Base-by-base conservation (phyloP, 2,329 filamentous ascomycete genomes). In the Penicillium sp. region DNA sequence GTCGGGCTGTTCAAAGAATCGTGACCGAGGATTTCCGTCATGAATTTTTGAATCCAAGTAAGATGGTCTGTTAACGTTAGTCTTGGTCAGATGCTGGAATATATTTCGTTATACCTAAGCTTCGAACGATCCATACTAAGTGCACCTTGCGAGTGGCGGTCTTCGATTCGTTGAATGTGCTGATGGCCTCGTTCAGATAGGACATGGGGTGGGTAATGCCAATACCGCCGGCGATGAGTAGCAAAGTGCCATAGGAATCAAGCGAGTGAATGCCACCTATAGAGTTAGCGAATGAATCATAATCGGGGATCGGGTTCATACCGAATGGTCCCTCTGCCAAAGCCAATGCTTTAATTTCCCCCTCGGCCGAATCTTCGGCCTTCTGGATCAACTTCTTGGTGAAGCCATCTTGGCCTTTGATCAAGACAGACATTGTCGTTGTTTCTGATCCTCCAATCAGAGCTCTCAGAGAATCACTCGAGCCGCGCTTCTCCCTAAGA, bases 121-220 rank as follows among this genome's bases (percentile, higher is more conserved):
- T 71, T n/a, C 68, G 67, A 16, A 71, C 58, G 18, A 71, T 66
- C 70, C 70, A 72, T 4, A 72, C 58, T 16, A 72, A 52, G 29
- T 57, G 66, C 1, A 71, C 63, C 27, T 64, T 64, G 4, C 68
- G 65, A 5, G 66, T 68, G 14, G 67, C 69, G 1, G 55, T 64
- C 5, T 60, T 59, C 2, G 61, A 59, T 8, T 61, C 44, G 6
- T 63, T 44, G 16, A 70, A 67, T 2, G 60, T 64, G 21, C 62
- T 55, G 18, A 71, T 55, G 6, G 71, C 65, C 42, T 71, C 65
- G 29, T 68, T 66, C 16, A 73, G 44, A 44, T 72, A 71, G 1
- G 69, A 71, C 55, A 72, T 66, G 6, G 70, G 65, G 44, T 72
- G 69, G 2, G 72, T 75, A 44, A 74, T 72, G 1, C 72, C 72